Evolutionary conservation across 179 eudicot genomes (phyloP), one percentile per base, ranked within the genome.

Genomic region (Vitellaria paradoxa): DNA sequence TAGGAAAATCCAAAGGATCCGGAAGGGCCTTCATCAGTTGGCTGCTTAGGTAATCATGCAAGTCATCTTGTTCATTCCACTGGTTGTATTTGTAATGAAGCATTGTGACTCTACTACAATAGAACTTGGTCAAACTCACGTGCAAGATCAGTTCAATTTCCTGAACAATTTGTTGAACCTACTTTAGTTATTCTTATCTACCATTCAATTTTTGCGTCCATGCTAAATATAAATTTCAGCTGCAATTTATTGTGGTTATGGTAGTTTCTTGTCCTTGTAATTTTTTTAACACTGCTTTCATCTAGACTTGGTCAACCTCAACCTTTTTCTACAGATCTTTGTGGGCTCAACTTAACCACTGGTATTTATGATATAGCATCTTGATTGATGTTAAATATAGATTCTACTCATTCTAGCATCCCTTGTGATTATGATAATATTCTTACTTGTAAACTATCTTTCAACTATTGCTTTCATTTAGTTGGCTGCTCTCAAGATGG

Each of bases 271-370:
- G 12, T n/a, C 45, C 37, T 50, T 49, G n/a, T n/a, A 53, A 26
- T 52, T 9, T 53, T 30, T 13, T 5, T 57, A 47, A 57, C 1
- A 11, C 23, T 56, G 23, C 47, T 56, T 73, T 18, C 53, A 0
- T 59, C 37, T 0, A 18, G 9, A 73, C 17, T 20, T 52, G 72
- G 78, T 37, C 49, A 37, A 24, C 21, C 40, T 18, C 13, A 66
- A 65, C 7, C 20, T 7, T 37, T 76, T 55, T 47, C 72, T 53
- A 55, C 68, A 52, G 72, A 66, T 76, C 17, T 53, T 30, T 30
- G 21, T 18, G 65, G 65, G n/a, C 62, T 65, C 72, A 24, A 64
- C 42, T 66, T 66, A 3, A 53, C 64, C 15, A 30, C 53, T 66
- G 53, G 64, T 66, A 66, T 65, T 72, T 57, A 14, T 55, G 2